A percentile compares a stretch with the other conserved stretches of the same genome.
phyloP scores from a whole-genome alignment of 257 asterid species.

The Rauvolfia tetraphylla region DNA sequence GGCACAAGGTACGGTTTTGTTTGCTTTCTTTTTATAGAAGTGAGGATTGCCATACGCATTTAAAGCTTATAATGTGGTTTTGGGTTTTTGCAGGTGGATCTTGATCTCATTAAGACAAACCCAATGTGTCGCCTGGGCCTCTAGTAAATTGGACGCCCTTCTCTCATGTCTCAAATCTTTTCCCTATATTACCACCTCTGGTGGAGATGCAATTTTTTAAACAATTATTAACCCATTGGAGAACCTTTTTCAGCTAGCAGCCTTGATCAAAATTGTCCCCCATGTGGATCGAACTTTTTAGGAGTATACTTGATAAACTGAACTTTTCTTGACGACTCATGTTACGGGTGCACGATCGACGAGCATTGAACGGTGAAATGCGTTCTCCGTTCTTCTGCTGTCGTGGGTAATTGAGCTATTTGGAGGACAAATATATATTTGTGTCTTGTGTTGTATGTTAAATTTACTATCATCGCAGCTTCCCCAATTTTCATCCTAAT shows the following conservation, averaged over 20 bases:
- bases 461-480: too few relatives aligned
- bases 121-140: conserved; percentile 80
- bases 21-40: not conserved
- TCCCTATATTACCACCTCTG: not conserved
- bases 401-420: too few relatives aligned
- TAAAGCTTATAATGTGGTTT: conserved; percentile 3
- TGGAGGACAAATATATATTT: too few relatives aligned
- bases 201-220: not conserved
- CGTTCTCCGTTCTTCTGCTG: too few relatives aligned
- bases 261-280: not conserved
- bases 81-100: conserved; percentile 69
- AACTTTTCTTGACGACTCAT: not conserved
- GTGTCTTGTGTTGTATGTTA: too few relatives aligned
- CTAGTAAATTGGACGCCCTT: conserved; percentile 8
- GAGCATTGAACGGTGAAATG: too few relatives aligned
- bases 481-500: too few relatives aligned
- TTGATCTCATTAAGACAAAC: conserved; percentile 70
- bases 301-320: not conserved
- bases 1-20: conserved; percentile 65
- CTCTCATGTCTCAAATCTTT: not conserved
- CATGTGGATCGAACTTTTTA: not conserved
- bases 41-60: not conserved
- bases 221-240: not conserved
- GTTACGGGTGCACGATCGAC: too few relatives aligned
- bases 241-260: not conserved